Evolutionary conservation across 2,329 filamentous ascomycete genomes (phyloP).

Genomic region (Exserohilum turcica): DNA sequence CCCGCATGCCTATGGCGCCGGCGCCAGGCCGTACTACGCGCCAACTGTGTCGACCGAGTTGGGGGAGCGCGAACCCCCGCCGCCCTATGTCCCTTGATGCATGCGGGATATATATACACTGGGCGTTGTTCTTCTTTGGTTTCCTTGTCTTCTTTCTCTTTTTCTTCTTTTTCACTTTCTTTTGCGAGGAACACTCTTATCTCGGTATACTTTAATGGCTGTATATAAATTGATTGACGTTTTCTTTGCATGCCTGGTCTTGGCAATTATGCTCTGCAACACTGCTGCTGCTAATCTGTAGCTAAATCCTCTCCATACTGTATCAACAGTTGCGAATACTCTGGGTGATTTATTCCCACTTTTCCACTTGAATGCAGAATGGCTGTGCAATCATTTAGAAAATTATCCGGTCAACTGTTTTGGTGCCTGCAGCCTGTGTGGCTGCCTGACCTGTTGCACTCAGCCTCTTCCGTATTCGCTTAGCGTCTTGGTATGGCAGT

Average conservation of each 20-base stretch:
- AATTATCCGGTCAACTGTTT: neutral
- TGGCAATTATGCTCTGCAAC: too few species aligned
- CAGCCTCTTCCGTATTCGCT: neutral
- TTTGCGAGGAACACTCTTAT: neutral
- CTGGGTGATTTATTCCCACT: too few species aligned
- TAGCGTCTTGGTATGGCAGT: neutral
- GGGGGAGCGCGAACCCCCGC: slow-evolving; percentile 29
- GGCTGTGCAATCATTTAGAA: neutral
- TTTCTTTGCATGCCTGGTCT: too few species aligned
- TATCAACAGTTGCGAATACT: too few species aligned
- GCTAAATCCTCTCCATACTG: too few species aligned
- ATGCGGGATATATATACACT: neutral
- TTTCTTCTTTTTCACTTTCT: neutral
- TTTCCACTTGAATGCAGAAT: too few species aligned
- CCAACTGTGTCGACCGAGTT: slow-evolving; percentile 29
- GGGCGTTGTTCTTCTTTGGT: too few species aligned
- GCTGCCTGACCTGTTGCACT: neutral
- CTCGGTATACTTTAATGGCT: neutral
- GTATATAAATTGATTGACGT: neutral
- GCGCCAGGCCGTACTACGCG: slow-evolving; percentile 13
- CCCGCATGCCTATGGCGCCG: slow-evolving; percentile 2
- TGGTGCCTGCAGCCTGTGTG: too few species aligned
- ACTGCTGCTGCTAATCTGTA: too few species aligned
- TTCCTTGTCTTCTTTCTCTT: neutral
- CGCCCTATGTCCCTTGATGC: slow-evolving; percentile 6